Conservation (phyloP, 306 rosid genomes). For the Quercus mongolica region DNA sequence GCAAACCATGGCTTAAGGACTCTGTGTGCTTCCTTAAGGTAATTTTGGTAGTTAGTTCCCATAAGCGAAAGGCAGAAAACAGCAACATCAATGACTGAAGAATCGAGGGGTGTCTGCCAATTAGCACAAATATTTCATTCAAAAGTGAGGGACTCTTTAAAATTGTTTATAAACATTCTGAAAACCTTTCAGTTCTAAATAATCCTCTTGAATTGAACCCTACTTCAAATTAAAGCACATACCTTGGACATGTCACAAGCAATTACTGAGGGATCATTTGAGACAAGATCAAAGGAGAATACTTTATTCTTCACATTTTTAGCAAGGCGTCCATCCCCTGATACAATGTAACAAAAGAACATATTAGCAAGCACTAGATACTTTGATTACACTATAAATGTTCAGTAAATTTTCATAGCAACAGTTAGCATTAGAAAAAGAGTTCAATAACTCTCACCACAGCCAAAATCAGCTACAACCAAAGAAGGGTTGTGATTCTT, state of each 20-base stretch:
- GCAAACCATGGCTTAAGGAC: constrained; percentile 74
- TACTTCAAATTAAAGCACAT: constrained; percentile 30
- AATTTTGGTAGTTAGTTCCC: constrained; percentile 81
- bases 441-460: constrained; percentile 54
- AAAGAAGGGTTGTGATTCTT: constrained; percentile 65
- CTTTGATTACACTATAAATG: neutral
- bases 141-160: constrained; percentile 5
- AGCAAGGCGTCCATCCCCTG: constrained; percentile 91
- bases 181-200: neutral
- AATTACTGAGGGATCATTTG: constrained; percentile 71
- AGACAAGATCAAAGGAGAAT: constrained; percentile 87
- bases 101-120: constrained; percentile 66
- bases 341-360: constrained; percentile 13
- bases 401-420: neutral
- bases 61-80: constrained; percentile 90
- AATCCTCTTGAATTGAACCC: neutral
- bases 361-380: neutral
- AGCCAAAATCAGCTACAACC: constrained; percentile 94
- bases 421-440: neutral
- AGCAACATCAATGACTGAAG: constrained; percentile 67
- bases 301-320: constrained; percentile 78
- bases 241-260: constrained; percentile 94
- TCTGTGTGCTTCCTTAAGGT: constrained; percentile 72
- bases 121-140: constrained; percentile 7
- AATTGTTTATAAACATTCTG: neutral